A percentile compares a stretch with the other conserved stretches of the same genome.
These are phyloP conservation scores for Calocybe gambosa DNA, from an alignment of 1,284 basidiomycete genomes.

Conservation along the genomic window DNA sequence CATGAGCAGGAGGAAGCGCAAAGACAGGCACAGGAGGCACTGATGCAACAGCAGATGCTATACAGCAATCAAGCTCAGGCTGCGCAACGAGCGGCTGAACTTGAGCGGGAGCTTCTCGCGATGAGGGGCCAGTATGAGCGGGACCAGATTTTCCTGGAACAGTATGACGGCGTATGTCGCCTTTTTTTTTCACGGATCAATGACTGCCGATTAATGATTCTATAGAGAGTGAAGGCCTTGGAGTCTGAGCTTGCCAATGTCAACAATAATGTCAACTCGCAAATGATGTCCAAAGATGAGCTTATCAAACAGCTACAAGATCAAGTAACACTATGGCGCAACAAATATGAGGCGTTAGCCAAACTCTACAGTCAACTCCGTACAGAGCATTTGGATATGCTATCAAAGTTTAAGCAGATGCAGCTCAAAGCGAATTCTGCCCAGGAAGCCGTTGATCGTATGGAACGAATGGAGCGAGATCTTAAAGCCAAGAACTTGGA, in stretches of 20 bases:
- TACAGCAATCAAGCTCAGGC: constrained; percentile 70
- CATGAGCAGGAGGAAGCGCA: constrained; percentile 86
- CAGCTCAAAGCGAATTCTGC: constrained; percentile 98
- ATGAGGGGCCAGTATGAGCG: constrained; percentile 98
- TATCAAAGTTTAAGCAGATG: constrained; percentile 95
- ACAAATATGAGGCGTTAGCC: constrained; percentile 98
- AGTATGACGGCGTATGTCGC: constrained; percentile 84
- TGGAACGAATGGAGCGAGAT: constrained; percentile 99
- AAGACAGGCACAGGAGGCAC: constrained; percentile 83
- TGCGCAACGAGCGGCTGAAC: constrained; percentile 64
- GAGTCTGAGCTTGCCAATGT: constrained; percentile 87
- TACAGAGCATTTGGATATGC: constrained; percentile 95
- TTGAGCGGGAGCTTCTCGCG: constrained; percentile 87
- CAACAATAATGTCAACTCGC: constrained; percentile 77
- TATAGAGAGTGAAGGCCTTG: constrained; percentile 89
- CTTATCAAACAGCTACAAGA: constrained; percentile 94
- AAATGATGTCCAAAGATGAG: constrained; percentile 92
- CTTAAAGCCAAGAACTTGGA: constrained; percentile 98
- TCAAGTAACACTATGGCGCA: constrained; percentile 95
- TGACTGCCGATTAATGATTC: constrained; percentile 2
- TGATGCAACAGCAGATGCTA: constrained; percentile 76
- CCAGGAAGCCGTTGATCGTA: constrained; percentile 97
- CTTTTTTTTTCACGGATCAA: constrained; percentile 28
- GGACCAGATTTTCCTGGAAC: constrained; percentile 96
- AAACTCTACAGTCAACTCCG: constrained; percentile 98